phyloP scores from a whole-genome alignment of 2,329 filamentous ascomycete species.

The Decorospora gaudefroyi region DNA sequence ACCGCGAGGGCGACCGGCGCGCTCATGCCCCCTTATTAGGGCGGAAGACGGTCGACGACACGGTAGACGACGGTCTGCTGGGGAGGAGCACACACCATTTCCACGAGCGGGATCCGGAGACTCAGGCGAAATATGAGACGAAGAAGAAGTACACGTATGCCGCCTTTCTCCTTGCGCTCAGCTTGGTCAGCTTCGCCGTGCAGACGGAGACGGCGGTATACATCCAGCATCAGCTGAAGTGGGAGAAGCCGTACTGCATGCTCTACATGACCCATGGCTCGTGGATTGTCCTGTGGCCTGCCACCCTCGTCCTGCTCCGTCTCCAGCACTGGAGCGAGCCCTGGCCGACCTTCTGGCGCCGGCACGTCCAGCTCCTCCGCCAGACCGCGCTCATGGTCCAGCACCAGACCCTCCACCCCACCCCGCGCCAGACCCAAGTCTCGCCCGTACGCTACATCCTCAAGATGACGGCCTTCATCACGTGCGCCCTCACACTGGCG shows the following conservation, averaged over 20 bases:
- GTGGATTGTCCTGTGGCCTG: conserved; percentile 87
- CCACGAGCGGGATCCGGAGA: conserved; percentile 75
- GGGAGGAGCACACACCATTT: conserved; percentile 64
- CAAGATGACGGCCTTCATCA: conserved; percentile 78
- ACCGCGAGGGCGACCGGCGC: conserved; percentile 47
- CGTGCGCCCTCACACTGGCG: conserved; percentile 82
- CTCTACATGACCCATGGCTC: conserved; percentile 96
- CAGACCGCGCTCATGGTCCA: conserved; percentile 84
- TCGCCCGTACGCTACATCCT: conserved; percentile 74
- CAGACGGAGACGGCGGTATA: conserved; percentile 96
- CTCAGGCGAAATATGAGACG: conserved; percentile 66
- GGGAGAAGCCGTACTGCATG: conserved; percentile 99
- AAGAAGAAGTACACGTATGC: conserved; percentile 86
- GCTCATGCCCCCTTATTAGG: conserved; percentile 60
- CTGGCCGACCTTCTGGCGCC: conserved; percentile 84
- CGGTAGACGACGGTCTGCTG: conserved; percentile 49
- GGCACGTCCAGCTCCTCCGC: conserved; percentile 65
- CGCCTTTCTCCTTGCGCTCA: conserved; percentile 78
- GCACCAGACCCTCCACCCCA: conserved; percentile 71
- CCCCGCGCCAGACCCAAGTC: conserved; percentile 51
- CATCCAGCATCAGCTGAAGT: conserved; percentile 87
- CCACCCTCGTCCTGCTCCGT: conserved; percentile 78
- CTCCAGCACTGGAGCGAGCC: conserved; percentile 76
- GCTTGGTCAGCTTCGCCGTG: conserved; percentile 83
- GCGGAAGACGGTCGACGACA: conserved; percentile 44